Evolutionary conservation across 768 basidiomycete species (phyloP), one percentile per base, ranked within the genome.

Genomic region (Mycena haematopus): DNA sequence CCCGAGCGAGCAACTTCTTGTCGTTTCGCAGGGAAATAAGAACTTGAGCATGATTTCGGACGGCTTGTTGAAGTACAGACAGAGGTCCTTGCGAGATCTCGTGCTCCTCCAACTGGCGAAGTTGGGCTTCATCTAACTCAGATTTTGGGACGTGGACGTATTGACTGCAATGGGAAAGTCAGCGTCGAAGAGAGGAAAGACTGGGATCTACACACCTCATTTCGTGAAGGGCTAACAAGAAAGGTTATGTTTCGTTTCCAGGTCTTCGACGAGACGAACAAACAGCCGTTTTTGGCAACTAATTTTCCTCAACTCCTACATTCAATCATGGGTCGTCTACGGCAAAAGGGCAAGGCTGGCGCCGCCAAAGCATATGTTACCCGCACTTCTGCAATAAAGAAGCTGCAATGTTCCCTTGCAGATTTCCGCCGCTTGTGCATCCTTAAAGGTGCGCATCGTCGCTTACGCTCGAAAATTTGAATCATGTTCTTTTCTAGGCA

Each of bases 21-120:
- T 99, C 98, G 81, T 99, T 99, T 70, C 97, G 84, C 59, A 99
- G 82, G 21, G 95, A 96, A 72, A 99, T 96, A 66, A 99, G 88
- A 67, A 99, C 92, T 80, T 99, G 97, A 14, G 96, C 90, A 77
- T 97, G 94, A 77, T 98, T 96, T 76, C 97, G 86, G 69, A 99
- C 97, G 33, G 96, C 93, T 76, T 97, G 95, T 76, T 99, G 97
- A 56, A 97, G 83, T 52, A 97, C 95, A 42, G 95, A 96, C 74
- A 97, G 78, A 24, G 95, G 95, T n/a, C 95, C 96, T 77, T 98
- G 96, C 60, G 93, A 95, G 77, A 99, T 97, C 79, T 99, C 95
- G 74, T 97, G 95, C 76, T 99, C 97, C 77, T 99, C 96, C 63
- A 99, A 82, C 71, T 95, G 92, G 60, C 95, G 91, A 52, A 99